phyloP scores from a whole-genome alignment of 2,329 filamentous ascomycete genomes.

The Gliomastix tumulicola region DNA sequence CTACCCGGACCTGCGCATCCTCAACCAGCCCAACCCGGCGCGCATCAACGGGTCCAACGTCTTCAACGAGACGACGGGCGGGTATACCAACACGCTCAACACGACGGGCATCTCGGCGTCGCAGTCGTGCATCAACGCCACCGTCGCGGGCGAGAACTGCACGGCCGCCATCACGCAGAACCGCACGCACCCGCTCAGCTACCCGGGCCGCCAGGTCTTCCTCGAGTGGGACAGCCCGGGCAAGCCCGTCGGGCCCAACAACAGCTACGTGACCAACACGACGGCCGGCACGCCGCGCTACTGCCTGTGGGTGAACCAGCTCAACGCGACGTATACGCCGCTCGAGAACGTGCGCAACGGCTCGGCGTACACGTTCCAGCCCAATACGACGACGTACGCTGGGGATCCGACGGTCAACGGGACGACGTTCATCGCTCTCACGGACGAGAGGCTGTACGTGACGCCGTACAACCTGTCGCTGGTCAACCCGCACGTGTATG shows the following conservation, averaged over 20 bases:
- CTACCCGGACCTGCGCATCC: slow-evolving; percentile 63
- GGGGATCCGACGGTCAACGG: slow-evolving; percentile 66
- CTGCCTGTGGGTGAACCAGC: slow-evolving; percentile 70
- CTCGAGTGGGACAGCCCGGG: slow-evolving; percentile 69
- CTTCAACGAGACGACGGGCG: slow-evolving; percentile 57
- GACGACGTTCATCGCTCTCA: slow-evolving; percentile 74
- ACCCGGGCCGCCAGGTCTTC: slow-evolving; percentile 64
- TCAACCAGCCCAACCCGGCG: slow-evolving; percentile 72
- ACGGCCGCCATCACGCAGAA: slow-evolving; percentile 60
- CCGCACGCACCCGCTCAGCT: slow-evolving; percentile 63
- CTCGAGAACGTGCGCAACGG: slow-evolving; percentile 42
- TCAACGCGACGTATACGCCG: slow-evolving; percentile 66
- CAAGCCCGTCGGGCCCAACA: slow-evolving; percentile 67
- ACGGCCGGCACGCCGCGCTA: slow-evolving; percentile 54
- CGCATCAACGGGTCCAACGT: slow-evolving; percentile 56
- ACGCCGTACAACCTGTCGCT: slow-evolving; percentile 71
- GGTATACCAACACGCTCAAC: slow-evolving; percentile 47
- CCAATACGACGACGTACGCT: slow-evolving; percentile 58
- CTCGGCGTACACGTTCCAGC: slow-evolving; percentile 64
- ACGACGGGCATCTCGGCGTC: slow-evolving; percentile 32
- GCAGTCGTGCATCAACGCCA: slow-evolving; percentile 52
- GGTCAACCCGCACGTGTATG: slow-evolving; percentile 71
- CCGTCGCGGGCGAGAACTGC: slow-evolving; percentile 48
- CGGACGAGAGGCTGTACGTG: slow-evolving; percentile 58
- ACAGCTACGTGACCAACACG: slow-evolving; percentile 66